These are phyloP conservation scores for Glebionis coronaria DNA, from an alignment of 129 eudicot species.

Conservation along the genomic window DNA sequence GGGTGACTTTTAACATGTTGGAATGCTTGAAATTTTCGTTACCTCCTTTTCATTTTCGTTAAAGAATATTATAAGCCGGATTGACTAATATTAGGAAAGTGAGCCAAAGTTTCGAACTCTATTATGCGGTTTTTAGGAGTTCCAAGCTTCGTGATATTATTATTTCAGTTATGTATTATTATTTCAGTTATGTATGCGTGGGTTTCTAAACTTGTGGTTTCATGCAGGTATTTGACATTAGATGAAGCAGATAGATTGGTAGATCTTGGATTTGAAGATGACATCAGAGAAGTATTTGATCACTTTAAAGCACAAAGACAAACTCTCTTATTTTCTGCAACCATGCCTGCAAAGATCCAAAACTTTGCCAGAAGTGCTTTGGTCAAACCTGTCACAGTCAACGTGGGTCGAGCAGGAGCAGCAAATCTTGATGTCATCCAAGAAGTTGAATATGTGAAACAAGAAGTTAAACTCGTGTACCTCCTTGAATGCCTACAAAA, in stretches of 20 bases:
- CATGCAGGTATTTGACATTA: conserved; percentile 62
- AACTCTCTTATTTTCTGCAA: conserved; percentile 79
- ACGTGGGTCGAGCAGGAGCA: conserved; percentile 93
- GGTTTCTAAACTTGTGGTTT: background rate
- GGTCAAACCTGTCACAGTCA: conserved; percentile 76
- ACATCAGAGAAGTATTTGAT: conserved; percentile 76
- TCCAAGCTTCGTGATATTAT: conserved; percentile 15
- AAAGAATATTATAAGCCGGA: no score
- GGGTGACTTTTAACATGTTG: no score
- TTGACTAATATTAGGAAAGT: no score
- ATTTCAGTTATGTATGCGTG: background rate
- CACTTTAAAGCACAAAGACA: conserved; percentile 84
- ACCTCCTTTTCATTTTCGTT: no score
- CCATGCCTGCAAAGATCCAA: conserved; percentile 87
- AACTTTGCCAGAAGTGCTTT: conserved; percentile 69
- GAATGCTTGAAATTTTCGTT: no score
- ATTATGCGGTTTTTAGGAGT: conserved; percentile 1
- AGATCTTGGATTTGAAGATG: conserved; percentile 85
- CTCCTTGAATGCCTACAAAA: conserved; percentile 82
- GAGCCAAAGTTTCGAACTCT: no score
- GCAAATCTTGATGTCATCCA: conserved; percentile 88
- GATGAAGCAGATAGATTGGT: conserved; percentile 91
- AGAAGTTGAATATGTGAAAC: conserved; percentile 92
- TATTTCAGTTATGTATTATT: conserved; percentile 6
- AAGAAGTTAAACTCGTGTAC: conserved; percentile 72